Evolutionary conservation across 1,284 basidiomycete genomes (phyloP), one percentile per base, ranked within the genome.

Genomic region (Lignosus rhinocerotis): DNA sequence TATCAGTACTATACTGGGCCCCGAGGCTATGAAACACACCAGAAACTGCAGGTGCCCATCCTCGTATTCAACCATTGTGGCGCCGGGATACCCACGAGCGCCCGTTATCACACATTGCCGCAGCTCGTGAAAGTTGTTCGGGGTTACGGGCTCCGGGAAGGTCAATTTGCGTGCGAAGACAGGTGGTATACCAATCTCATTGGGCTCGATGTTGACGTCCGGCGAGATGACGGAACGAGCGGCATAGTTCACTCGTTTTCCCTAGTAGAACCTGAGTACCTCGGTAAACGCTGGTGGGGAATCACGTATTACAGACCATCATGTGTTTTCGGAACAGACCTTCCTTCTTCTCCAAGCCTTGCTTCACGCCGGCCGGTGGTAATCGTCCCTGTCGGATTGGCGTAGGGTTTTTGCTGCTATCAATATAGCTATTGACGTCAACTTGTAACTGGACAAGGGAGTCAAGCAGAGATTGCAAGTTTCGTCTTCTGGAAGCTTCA

Each of bases 141-240:
- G 84, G 3, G 95, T 99, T 36, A 99, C 97, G 3, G 96, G 95
- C 75, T 98, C 97, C 11, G 97, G 95, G 75, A 94, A 99, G 5
- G 97, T 99, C 67, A 99, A 80, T 72, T 98, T 98, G 67, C 90
- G 87, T 3, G 97, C 97, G 72, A 99, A 99, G 55, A 99, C 92
- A 42, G 97, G 97, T 12, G 97, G 97, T 30, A 99, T 88, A 55
- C 97, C 97, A 60, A 99, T 99, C 75, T 99, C 97, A 75, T 96
- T 97, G 39, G 97, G 95, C 77, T 99, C 97, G 67, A 99, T 98
- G 75, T 99, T 99, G 71, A 98, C 94, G 71, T 99, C 97, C 10
- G 97, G 97, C 33, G 97, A 99, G 65, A 99, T 99, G 72, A 99
- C 97, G 14, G 97, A 99, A 66, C 97, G 94, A 34, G 97, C 97